Evolutionary conservation across 2,329 filamentous ascomycete genomes (phyloP), one percentile per base, ranked within the genome.

Genomic region (Rhynchosporium secalis): DNA sequence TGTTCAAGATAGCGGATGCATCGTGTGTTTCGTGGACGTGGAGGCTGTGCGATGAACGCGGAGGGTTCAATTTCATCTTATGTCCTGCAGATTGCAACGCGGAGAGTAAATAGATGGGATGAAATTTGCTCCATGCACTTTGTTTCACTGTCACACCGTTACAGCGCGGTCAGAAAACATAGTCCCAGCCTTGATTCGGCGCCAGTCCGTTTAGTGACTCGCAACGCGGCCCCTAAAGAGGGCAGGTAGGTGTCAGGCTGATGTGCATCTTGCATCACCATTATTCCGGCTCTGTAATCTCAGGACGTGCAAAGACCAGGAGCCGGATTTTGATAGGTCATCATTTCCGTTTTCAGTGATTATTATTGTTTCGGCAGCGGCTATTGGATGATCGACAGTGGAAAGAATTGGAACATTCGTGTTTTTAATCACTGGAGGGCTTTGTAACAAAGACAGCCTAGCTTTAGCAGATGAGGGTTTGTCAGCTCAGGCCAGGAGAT

Each of bases 371-470:
- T 54, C 58, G 56, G 45, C 33, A 48, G n/a, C 28, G 47, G 36
- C 33, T 12, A 58, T 56, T 59, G 52, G 61, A 45, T n/a, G 26
- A 36, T 13, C 29, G 49, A 52, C n/a, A 52, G n/a, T 45, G 26
- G 49, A 46, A 62, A 8, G 59, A 13, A 57, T 58, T 60, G 43
- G 60, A 65, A 62, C 52, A 57, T 38, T 45, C 54, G 56, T 60
- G 45, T 61, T 59, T 60, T 62, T 52, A 59, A 64, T 59, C 55
- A 55, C 60, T 62, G 56, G 40, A 58, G 40, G 62, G 63, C 63
- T 65, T 65, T 62, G 63, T 65, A 58, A 65, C 52, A 41, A 52
- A 51, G 47, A 20, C 31, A 28, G 31, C 28, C 31, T 33, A n/a
- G 58, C 41, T 26, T 56, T 52, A 58, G 57, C 46, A 56, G 60